These are phyloP conservation scores for Pinus taeda DNA, from an alignment of 75 land plant genomes.

Conservation along the genomic window DNA sequence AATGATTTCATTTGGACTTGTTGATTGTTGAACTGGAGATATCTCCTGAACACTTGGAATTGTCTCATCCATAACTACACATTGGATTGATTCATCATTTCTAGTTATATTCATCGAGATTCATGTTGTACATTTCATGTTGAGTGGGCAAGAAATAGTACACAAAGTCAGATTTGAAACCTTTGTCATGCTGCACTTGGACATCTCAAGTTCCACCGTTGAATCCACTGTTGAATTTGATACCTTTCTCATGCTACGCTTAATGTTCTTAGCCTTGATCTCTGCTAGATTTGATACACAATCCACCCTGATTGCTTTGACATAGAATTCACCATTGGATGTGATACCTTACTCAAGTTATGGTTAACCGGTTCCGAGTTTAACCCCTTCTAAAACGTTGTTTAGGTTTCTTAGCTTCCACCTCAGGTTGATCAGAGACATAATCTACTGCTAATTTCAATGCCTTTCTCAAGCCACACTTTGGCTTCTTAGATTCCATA, in stretches of 20 bases:
- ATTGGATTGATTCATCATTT: constrained; percentile 4
- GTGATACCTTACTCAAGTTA: constrained; percentile 21
- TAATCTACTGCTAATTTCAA: constrained; percentile 27
- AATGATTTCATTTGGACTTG: background rate
- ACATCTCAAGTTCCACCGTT: constrained; percentile 14
- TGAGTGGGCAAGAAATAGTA: background rate
- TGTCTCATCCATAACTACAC: background rate
- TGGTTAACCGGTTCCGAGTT: constrained; percentile 14
- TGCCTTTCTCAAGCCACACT: constrained; percentile 30
- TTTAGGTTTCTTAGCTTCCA: constrained; percentile 58
- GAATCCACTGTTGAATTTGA: constrained; percentile 5
- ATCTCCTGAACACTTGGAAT: constrained; percentile 3
- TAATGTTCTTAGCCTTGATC: constrained; percentile 32
- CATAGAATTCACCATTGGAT: constrained; percentile 19
- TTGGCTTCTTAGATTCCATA: constrained; percentile 39
- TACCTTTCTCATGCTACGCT: constrained; percentile 21
- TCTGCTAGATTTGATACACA: constrained; percentile 21
- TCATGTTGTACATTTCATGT: background rate
- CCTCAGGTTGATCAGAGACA: constrained; percentile 42
- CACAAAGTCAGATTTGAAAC: background rate
- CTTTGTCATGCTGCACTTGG: constrained; percentile 15
- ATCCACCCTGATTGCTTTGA: constrained; percentile 35
- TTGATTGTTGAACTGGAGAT: constrained; percentile 1
- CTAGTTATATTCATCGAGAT: background rate
- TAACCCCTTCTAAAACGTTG: constrained; percentile 47